phyloP scores from a whole-genome alignment of 148 eudicot species.

The Rhododendron henanense region DNA sequence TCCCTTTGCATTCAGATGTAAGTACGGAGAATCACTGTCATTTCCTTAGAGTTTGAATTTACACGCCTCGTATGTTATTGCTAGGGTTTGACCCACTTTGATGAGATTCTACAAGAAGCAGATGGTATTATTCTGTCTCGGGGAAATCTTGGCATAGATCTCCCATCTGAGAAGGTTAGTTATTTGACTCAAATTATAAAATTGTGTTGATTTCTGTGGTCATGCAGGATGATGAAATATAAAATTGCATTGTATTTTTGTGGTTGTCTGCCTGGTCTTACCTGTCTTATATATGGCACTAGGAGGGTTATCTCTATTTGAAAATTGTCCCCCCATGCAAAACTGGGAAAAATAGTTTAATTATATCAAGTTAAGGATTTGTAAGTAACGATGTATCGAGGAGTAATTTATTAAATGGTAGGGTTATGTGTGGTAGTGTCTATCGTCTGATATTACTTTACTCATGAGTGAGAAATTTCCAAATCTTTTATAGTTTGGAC shows the following conservation, averaged over 20 bases:
- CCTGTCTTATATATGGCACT: background rate
- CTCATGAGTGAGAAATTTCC: background rate
- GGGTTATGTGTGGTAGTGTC: background rate
- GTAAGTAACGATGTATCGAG: background rate
- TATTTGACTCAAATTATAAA: background rate
- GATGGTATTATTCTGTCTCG: constrained; percentile 98
- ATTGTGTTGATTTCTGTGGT: background rate
- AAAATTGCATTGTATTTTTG: background rate
- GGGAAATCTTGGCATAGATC: constrained; percentile 98
- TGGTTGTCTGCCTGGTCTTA: background rate
- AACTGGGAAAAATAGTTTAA: background rate
- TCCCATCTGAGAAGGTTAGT: constrained; percentile 92
- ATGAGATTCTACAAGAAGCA: constrained; percentile 90
- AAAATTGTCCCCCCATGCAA: background rate
- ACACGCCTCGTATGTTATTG: background rate
- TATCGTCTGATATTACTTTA: background rate
- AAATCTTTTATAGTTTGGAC: background rate
- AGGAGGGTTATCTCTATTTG: background rate
- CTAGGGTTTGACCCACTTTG: constrained; percentile 90
- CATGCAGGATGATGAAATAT: background rate
- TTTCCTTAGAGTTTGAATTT: background rate
- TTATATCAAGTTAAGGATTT: background rate
- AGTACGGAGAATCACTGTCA: background rate
- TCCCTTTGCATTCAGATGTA: background rate
- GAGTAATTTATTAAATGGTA: background rate